phyloP scores from a whole-genome alignment of 106 monocot species.

The Gastrodia elata region DNA sequence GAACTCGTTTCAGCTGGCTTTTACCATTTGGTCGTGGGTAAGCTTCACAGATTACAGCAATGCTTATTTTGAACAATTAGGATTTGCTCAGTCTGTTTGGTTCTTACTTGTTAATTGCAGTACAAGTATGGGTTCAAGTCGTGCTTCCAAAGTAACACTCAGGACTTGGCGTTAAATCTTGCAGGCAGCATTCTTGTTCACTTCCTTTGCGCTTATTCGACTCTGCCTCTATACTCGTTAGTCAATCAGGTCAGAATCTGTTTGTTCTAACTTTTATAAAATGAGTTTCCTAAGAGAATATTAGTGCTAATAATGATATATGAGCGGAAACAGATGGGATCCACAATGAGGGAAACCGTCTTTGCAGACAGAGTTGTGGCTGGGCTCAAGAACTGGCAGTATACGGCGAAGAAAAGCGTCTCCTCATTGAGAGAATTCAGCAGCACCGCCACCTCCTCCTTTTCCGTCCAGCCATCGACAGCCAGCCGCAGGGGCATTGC shows the following conservation, averaged over 20 bases:
- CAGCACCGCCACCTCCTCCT: neutral
- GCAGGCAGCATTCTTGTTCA: slow-evolving; percentile 26
- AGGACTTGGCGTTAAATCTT: slow-evolving; percentile 26
- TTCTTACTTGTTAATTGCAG: slow-evolving; percentile 17
- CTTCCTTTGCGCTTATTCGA: slow-evolving; percentile 38
- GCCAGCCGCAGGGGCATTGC: too few relatives aligned
- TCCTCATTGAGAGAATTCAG: slow-evolving; percentile 10
- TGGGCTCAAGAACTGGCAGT: slow-evolving; percentile 32
- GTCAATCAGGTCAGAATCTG: slow-evolving; percentile 33
- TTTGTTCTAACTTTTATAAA: too few relatives aligned
- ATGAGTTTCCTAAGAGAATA: too few relatives aligned
- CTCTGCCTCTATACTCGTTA: slow-evolving; percentile 43
- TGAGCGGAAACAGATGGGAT: slow-evolving; percentile 38
- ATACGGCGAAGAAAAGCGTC: slow-evolving; percentile 22
- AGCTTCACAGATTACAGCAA: neutral
- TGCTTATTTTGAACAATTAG: neutral
- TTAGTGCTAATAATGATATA: neutral
- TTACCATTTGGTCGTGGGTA: slow-evolving; percentile 13
- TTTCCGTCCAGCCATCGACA: neutral
- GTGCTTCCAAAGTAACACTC: slow-evolving; percentile 31
- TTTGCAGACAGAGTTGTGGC: slow-evolving; percentile 29
- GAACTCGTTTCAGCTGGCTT: slow-evolving; percentile 26
- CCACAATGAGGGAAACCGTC: slow-evolving; percentile 33
- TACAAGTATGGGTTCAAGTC: slow-evolving; percentile 40
- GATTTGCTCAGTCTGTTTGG: neutral